These are phyloP conservation scores for Talaromyces trachyspermus DNA, from an alignment of 495 filamentous ascomycete species.

Conservation along the genomic window DNA sequence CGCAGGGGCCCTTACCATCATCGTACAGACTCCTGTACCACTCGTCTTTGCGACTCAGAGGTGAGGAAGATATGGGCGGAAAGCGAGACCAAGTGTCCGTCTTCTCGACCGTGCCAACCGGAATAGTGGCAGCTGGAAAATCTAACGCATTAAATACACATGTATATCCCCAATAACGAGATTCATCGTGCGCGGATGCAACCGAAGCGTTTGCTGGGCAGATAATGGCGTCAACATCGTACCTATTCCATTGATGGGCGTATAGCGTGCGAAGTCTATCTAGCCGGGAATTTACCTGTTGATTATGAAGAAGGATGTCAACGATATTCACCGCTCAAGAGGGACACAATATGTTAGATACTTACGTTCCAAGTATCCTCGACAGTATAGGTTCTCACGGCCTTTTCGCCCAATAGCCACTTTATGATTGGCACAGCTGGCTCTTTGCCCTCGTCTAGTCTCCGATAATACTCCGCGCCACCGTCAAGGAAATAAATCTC, in stretches of 20 bases:
- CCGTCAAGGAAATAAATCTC: conserved; percentile 53
- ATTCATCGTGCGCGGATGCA: conserved; percentile 51
- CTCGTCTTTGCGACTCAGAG: not conserved
- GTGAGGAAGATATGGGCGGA: not conserved
- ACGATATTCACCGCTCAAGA: too few species aligned
- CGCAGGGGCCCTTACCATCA: not conserved
- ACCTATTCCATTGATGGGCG: conserved; percentile 13
- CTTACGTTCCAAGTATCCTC: conserved; percentile 18
- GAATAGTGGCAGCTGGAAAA: conserved; percentile 55
- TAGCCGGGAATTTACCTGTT: conserved; percentile 19
- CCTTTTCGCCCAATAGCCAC: conserved; percentile 25
- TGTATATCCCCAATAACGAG: conserved; percentile 65
- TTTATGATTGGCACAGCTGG: not conserved
- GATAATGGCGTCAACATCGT: conserved; percentile 62
- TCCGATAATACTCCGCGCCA: conserved; percentile 13
- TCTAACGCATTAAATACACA: conserved; percentile 69
- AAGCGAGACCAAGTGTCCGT: conserved; percentile 10
- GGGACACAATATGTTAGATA: not conserved
- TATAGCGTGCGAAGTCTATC: conserved; percentile 18
- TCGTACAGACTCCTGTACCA: conserved; percentile 2
- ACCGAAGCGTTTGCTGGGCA: conserved; percentile 53
- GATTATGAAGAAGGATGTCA: not conserved
- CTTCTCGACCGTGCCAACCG: conserved; percentile 40
- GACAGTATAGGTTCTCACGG: conserved; percentile 36
- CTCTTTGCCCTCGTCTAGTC: not conserved